Conservation (phyloP, 1,139 yeast genomes). For the Saccharomycopsis hybrid region DNA sequence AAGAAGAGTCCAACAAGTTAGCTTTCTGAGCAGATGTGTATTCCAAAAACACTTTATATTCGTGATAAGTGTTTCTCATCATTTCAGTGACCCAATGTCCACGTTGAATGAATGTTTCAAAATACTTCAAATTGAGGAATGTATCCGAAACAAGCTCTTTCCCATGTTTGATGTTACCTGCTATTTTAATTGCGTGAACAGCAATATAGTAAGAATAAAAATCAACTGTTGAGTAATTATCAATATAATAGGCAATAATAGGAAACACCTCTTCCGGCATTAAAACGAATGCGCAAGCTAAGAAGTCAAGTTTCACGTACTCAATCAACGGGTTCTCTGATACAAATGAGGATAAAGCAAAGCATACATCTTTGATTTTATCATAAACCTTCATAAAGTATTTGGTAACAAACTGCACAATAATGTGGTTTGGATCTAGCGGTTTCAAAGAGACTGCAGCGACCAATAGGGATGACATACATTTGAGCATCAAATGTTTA, state of each 20-base stretch:
- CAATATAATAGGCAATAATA: background rate
- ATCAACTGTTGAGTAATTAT: background rate
- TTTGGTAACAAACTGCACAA: constrained; percentile 6
- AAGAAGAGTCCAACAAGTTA: background rate
- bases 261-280: constrained; percentile 9
- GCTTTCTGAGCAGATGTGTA: constrained; percentile 1
- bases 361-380: constrained; percentile 6
- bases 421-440: constrained; percentile 4
- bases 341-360: background rate
- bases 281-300: constrained; percentile 1
- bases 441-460: constrained; percentile 1
- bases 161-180: background rate
- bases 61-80: constrained; percentile 3
- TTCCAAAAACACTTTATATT: background rate
- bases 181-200: constrained; percentile 2
- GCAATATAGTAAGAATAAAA: constrained; percentile 11
- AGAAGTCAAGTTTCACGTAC: constrained; percentile 8
- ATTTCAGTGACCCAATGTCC: background rate
- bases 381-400: constrained; percentile 2
- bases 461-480: background rate
- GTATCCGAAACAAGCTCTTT: background rate
- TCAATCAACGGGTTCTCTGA: constrained; percentile 10
- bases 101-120: background rate
- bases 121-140: background rate
- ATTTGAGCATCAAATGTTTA: constrained; percentile 8